Percentiles rank a stretch among this genome's conserved stretches.
These are phyloP conservation scores for Perilla frutescens DNA, from an alignment of 257 asterid species.

Conservation along the genomic window DNA sequence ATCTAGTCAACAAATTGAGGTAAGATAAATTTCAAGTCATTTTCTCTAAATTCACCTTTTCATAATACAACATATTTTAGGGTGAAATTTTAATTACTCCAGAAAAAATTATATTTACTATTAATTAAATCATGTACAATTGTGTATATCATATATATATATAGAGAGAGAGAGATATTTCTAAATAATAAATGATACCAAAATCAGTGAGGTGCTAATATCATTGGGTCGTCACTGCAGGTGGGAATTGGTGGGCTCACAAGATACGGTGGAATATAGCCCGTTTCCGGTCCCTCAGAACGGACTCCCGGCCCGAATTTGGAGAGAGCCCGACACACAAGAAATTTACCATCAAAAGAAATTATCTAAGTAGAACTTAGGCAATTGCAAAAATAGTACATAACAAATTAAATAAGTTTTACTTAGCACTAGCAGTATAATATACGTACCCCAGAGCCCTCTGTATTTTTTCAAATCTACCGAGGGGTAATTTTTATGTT, in stretches of 20 bases:
- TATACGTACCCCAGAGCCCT: constrained; percentile 21
- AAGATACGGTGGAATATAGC: constrained; percentile 53
- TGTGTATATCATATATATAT: too few relatives aligned
- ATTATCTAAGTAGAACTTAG: constrained; percentile 16
- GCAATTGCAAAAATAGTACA: not conserved
- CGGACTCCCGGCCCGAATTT: constrained; percentile 74
- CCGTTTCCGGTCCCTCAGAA: constrained; percentile 83
- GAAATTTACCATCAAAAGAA: constrained; percentile 4
- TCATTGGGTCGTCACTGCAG: constrained; percentile 46
- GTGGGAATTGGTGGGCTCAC: constrained; percentile 68
- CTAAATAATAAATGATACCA: not conserved
- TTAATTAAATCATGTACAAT: too few relatives aligned
- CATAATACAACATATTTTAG: not conserved
- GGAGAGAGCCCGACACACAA: constrained; percentile 46
- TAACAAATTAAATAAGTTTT: constrained; percentile 22
- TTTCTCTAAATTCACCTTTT: constrained; percentile 6
- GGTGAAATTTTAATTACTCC: not conserved
- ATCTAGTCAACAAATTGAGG: constrained; percentile 72
- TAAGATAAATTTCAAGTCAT: constrained; percentile 31
- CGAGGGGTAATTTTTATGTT: constrained; percentile 7
- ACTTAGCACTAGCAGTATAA: not conserved
- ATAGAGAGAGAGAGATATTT: too few relatives aligned
- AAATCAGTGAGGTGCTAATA: not conserved
- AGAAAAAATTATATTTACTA: too few relatives aligned
- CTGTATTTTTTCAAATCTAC: constrained; percentile 2